Conservation (phyloP, 768 basidiomycete species). For the Amyloporia xantha region DNA sequence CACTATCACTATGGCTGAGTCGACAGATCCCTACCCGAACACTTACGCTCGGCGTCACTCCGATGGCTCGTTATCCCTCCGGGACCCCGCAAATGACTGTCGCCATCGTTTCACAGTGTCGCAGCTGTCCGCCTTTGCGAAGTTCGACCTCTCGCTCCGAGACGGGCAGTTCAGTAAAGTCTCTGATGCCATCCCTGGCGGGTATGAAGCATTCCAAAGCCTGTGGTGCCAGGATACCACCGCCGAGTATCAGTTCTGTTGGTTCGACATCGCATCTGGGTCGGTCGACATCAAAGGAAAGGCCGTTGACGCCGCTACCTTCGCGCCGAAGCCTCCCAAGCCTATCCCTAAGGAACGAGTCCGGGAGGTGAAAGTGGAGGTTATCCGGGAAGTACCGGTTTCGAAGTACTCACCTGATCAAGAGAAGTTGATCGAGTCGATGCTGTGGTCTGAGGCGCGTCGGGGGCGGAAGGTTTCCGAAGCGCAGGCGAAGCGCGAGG, state of each 20-base stretch:
- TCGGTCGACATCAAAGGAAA: neutral
- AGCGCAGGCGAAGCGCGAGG: neutral
- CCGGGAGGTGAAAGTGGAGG: too few species aligned
- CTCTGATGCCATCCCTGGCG: neutral
- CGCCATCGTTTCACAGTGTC: neutral
- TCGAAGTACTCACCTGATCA: neutral
- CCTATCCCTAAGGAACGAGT: neutral
- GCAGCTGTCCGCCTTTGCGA: neutral
- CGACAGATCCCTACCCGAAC: neutral
- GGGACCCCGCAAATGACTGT: neutral
- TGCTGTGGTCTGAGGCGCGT: constrained; percentile 1
- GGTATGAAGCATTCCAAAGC: neutral
- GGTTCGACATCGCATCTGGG: neutral
- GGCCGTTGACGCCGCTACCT: neutral
- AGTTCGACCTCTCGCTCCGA: neutral
- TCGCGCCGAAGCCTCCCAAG: neutral
- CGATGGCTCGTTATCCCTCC: neutral
- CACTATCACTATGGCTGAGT: neutral
- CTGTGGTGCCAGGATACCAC: neutral
- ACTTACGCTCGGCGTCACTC: neutral
- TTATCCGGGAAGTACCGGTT: neutral
- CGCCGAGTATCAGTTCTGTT: neutral
- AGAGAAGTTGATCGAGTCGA: neutral
- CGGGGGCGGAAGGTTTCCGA: neutral
- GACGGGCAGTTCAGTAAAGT: neutral